A percentile compares a stretch with the other conserved stretches of the same genome.
These are phyloP conservation scores for Chaetomiaceae sp. DNA, from an alignment of 2,329 filamentous ascomycete genomes.

Conservation along the genomic window DNA sequence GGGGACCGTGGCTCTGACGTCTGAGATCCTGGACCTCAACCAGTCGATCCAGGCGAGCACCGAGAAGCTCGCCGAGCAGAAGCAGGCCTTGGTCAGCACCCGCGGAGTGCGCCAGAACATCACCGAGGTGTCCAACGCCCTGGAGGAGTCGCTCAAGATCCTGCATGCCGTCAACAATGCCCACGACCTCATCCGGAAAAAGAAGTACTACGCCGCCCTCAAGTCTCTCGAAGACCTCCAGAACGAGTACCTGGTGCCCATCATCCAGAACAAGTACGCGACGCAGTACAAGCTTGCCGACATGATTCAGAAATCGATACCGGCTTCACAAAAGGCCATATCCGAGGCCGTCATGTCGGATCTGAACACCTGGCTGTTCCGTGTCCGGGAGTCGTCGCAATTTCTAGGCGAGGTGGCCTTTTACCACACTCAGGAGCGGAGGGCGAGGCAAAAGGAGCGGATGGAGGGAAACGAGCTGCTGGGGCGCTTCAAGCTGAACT, in stretches of 20 bases:
- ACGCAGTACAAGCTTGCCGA: constrained; percentile 93
- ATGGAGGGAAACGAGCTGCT: constrained; percentile 72
- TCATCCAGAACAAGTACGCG: constrained; percentile 74
- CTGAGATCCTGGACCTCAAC: constrained; percentile 87
- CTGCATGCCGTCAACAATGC: constrained; percentile 89
- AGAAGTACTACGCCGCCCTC: constrained; percentile 92
- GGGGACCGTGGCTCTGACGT: constrained; percentile 80
- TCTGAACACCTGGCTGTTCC: constrained; percentile 92
- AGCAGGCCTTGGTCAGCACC: constrained; percentile 89
- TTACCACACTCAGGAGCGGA: constrained; percentile 87
- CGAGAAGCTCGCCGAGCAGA: constrained; percentile 89
- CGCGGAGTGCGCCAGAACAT: constrained; percentile 92
- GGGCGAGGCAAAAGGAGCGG: constrained; percentile 77
- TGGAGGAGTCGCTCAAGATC: constrained; percentile 89
- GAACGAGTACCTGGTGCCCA: constrained; percentile 80
- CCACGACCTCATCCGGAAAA: constrained; percentile 84
- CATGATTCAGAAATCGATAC: constrained; percentile 93
- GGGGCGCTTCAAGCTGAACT: constrained; percentile 85
- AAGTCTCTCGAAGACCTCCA: constrained; percentile 93
- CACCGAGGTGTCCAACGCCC: constrained; percentile 80
- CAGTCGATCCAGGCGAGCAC: constrained; percentile 94
- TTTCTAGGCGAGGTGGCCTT: constrained; percentile 95
- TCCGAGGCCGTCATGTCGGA: constrained; percentile 97
- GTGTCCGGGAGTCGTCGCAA: constrained; percentile 91
- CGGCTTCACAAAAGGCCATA: constrained; percentile 85